These are phyloP conservation scores for Penicillium sp. DNA, from an alignment of 2,329 filamentous ascomycete genomes.

Conservation along the genomic window DNA sequence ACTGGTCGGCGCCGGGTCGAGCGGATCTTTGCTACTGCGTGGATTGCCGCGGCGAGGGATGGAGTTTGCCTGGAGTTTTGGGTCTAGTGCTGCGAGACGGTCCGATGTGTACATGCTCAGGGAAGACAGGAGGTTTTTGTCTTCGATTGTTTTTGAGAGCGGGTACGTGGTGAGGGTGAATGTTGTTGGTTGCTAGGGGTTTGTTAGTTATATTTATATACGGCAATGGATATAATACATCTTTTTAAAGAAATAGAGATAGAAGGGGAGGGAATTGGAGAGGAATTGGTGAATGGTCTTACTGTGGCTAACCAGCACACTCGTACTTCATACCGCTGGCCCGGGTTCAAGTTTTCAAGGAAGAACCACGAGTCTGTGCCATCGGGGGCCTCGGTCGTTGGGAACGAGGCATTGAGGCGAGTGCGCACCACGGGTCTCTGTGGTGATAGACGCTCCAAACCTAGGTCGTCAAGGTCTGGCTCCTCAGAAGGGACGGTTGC, in stretches of 20 bases:
- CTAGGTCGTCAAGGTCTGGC: slow-evolving; percentile 59
- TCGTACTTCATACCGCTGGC: slow-evolving; percentile 82
- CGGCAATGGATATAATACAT: neutral
- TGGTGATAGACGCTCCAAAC: slow-evolving; percentile 64
- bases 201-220: slow-evolving; percentile 13
- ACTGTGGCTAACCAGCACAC: slow-evolving; percentile 93
- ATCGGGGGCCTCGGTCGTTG: slow-evolving; percentile 50
- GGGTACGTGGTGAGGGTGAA: slow-evolving; percentile 69
- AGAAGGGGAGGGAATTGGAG: neutral
- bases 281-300: slow-evolving; percentile 37
- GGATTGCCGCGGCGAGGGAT: slow-evolving; percentile 7
- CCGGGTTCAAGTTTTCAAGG: slow-evolving; percentile 65
- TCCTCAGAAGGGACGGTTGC: slow-evolving; percentile 55
- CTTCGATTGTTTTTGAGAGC: slow-evolving; percentile 59
- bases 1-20: slow-evolving; percentile 21
- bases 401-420: slow-evolving; percentile 66
- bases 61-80: slow-evolving; percentile 11
- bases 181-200: slow-evolving; percentile 72
- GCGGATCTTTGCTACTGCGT: neutral
- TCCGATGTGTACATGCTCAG: slow-evolving; percentile 61
- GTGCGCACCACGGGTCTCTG: slow-evolving; percentile 57
- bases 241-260: neutral
- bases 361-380: slow-evolving; percentile 75
- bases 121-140: slow-evolving; percentile 62
- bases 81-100: slow-evolving; percentile 39